Evolutionary conservation across 2,329 filamentous ascomycete genomes (phyloP).

Genomic region (Penicillium italicum): DNA sequence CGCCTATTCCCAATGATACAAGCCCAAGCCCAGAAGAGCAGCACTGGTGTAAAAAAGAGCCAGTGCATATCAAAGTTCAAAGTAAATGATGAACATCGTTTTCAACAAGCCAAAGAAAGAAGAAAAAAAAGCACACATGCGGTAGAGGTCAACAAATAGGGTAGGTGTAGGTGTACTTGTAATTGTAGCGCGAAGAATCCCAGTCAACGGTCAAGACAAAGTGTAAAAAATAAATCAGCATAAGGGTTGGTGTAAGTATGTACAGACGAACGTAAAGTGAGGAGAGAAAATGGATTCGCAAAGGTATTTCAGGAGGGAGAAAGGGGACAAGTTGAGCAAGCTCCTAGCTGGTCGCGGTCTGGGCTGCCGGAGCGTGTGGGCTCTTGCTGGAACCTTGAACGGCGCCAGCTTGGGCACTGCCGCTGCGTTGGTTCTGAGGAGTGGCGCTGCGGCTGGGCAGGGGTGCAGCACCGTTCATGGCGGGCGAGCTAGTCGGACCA

Average conservation of each 20-base stretch:
- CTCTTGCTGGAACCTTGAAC: constrained; percentile 40
- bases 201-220: constrained; percentile 13
- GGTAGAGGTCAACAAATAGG: constrained; percentile 1
- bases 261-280: constrained; percentile 29
- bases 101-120: constrained; percentile 7
- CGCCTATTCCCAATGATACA: constrained; percentile 24
- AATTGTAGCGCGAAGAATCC: constrained; percentile 14
- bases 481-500: constrained; percentile 41
- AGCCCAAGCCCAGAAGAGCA: constrained; percentile 14
- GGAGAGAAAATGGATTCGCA: constrained; percentile 1
- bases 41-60: constrained; percentile 22
- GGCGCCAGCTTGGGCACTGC: constrained; percentile 41
- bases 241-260: constrained; percentile 27
- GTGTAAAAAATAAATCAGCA: constrained; percentile 19
- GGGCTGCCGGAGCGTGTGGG: constrained; percentile 42
- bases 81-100: constrained; percentile 13
- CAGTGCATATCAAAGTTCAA: constrained; percentile 22
- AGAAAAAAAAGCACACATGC: constrained; percentile 18
- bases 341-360: constrained; percentile 37
- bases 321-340: not conserved
- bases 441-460: constrained; percentile 46
- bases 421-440: constrained; percentile 45
- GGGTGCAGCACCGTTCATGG: constrained; percentile 43
- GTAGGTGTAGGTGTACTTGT: constrained; percentile 1
- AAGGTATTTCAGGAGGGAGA: not conserved